phyloP scores from a whole-genome alignment of 169 alveolate genomes.

The Plasmodium gonderi region DNA sequence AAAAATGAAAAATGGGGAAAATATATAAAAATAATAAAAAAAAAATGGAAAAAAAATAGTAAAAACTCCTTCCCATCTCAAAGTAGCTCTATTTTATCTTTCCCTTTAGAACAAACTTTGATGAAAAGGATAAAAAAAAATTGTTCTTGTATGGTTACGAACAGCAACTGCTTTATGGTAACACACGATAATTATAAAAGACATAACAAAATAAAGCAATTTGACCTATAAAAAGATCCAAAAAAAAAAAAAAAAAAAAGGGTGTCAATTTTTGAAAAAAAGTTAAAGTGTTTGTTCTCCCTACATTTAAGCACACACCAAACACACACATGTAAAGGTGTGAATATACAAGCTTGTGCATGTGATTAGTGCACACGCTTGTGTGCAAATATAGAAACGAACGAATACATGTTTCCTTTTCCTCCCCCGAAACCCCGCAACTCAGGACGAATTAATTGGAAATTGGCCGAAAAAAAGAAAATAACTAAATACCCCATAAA shows the following conservation, averaged over 20 bases:
- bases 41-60: constrained; percentile 10
- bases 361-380: no score
- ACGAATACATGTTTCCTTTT: not conserved
- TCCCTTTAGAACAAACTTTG: constrained; percentile 40
- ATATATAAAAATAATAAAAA: not conserved
- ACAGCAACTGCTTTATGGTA: constrained; percentile 63
- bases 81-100: not conserved
- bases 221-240: not conserved
- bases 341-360: no score
- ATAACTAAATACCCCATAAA: constrained; percentile 56
- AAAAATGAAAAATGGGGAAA: not conserved
- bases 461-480: constrained; percentile 63
- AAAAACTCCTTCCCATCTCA: not conserved
- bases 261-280: not conserved
- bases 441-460: constrained; percentile 66
- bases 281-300: not conserved
- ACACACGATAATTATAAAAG: not conserved
- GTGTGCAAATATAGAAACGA: not conserved
- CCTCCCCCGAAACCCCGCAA: not conserved
- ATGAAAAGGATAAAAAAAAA: constrained; percentile 65
- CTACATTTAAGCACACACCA: not conserved
- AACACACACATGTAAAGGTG: not conserved
- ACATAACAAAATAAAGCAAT: not conserved
- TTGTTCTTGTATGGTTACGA: constrained; percentile 65
- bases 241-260: not conserved